Conservation (phyloP, 202 grass and related monocot genomes). For the Digitaria exilis region DNA sequence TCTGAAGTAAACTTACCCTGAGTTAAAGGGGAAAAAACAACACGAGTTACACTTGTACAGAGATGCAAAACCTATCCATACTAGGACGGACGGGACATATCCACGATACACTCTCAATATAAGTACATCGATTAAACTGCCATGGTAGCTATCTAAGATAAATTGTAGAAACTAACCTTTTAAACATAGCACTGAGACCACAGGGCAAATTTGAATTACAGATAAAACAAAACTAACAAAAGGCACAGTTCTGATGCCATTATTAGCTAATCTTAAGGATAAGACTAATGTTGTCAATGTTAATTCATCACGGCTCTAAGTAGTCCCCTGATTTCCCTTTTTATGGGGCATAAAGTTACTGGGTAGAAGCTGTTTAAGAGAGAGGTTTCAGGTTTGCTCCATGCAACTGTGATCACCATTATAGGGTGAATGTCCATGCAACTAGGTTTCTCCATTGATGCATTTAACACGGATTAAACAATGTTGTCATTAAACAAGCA, state of each 20-base stretch:
- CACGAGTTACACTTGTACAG: not conserved
- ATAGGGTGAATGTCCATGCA: too few relatives aligned
- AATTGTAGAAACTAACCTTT: not conserved
- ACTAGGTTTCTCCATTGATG: not conserved
- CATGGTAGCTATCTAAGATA: not conserved
- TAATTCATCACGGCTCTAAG: too few relatives aligned
- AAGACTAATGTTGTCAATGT: too few relatives aligned
- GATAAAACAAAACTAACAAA: not conserved
- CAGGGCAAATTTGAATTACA: not conserved
- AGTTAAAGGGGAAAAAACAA: not conserved
- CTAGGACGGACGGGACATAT: not conserved
- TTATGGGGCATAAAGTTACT: too few relatives aligned
- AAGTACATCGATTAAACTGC: not conserved
- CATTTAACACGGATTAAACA: not conserved
- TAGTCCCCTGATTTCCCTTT: too few relatives aligned
- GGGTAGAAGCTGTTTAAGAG: too few relatives aligned
- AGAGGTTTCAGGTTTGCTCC: too few relatives aligned
- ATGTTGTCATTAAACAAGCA: not conserved
- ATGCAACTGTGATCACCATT: too few relatives aligned
- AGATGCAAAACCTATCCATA: not conserved
- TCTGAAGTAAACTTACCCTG: constrained; percentile 68
- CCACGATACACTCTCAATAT: not conserved
- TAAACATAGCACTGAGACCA: too few relatives aligned
- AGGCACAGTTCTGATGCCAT: not conserved
- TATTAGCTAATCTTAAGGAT: too few relatives aligned